Evolutionary conservation across 2,329 filamentous ascomycete genomes (phyloP), one percentile per base, ranked within the genome.

Genomic region (Fusarium cyanostomum): DNA sequence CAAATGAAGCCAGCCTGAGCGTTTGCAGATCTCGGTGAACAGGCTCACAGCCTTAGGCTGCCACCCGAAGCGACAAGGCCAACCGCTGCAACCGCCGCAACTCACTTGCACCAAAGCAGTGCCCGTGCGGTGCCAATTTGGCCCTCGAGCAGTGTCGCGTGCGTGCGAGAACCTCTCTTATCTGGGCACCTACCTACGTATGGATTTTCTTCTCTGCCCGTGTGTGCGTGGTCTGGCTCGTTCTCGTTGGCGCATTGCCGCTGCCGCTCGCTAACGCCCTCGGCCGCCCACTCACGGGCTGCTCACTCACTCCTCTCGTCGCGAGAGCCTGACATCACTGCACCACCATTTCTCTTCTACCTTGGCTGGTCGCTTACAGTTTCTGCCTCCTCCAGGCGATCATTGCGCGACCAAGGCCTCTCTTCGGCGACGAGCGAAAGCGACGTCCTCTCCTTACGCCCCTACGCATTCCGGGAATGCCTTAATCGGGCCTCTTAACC

Each of bases 261-360:
- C 56, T 66, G 64, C 65, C 65, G 65, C 64, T 65, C 63, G 56
- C 64, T 67, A 62, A 57, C 42, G 37, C 34, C 50, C 42, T 43
- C n/a, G 28, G 30, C 34, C 33, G 52, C 49, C 55, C 28, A 52
- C 31, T 31, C 37, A 18, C 44, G 15, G 15, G 21, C 9, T 37
- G 8, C 34, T 18, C 16, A 53, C 31, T 35, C 34, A 39, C 46
- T 51, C 26, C 46, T 48, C 28, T 28, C 26, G 13, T 45, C 30
- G 46, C 38, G 58, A 63, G 53, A 66, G 46, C 45, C 52, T 65
- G 58, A 65, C 62, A 65, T 62, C 62, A 65, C 48, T 35, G 48
- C 34, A 52, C 44, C 35, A 16, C 43, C 58, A 44, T 18, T 44
- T 54, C 48, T 26, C 21, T 50, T 43, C 33, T 42, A 21, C 39